Evolutionary conservation across 495 filamentous ascomycete genomes (phyloP), one percentile per base, ranked within the genome.

Genomic region (Staphylotrichum longicolle): DNA sequence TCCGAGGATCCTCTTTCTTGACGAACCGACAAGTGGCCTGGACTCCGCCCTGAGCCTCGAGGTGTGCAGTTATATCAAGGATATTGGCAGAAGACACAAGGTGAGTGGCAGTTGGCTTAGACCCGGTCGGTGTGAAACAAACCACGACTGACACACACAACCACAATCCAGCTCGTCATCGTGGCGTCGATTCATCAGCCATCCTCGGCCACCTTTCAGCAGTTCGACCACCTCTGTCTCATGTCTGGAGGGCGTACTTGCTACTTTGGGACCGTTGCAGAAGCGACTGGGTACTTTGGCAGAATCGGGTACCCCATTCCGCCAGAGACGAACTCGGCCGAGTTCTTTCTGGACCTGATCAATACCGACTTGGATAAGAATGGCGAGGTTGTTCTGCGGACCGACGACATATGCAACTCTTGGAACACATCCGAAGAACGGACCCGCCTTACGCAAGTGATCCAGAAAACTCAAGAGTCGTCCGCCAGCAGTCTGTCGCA

Each of bases 121-220:
- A 27, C 20, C 20, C 20, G 20, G 20, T 1, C 20, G 20, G 20
- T 27, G 20, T 27, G 20, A 27, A 27, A 27, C 20, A 27, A 27
- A 27, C 20, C 1, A 27, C 20, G 20, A 27, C 20, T 27, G 20
- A 27, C 20, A 27, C 1, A 27, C 20, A 1, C 20, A 27, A 27
- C 20, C 20, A 27, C 20, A 27, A 27, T 1, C 20, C 20, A 27
- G 20, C 48, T 51, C 32, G 15, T 35, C 6, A 30, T 51, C 48
- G 48, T 51, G 33, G 27, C 32, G 32, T 51, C 48, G 12, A 51
- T 51, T 33, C 48, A 51, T 8, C 48, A 51, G 32, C 48, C 48
- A 15, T 51, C 48, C 8, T n/a, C 48, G 2, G 34, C 48, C 4
- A 51, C 48, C 33, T 51, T 51, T 33, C 11, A 15, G 15, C 48